Percentiles rank a stretch among this genome's conserved stretches.
Evolutionary conservation across 495 filamentous ascomycete genomes (phyloP).

Genomic region (Lasiosphaeriaceae sp.): DNA sequence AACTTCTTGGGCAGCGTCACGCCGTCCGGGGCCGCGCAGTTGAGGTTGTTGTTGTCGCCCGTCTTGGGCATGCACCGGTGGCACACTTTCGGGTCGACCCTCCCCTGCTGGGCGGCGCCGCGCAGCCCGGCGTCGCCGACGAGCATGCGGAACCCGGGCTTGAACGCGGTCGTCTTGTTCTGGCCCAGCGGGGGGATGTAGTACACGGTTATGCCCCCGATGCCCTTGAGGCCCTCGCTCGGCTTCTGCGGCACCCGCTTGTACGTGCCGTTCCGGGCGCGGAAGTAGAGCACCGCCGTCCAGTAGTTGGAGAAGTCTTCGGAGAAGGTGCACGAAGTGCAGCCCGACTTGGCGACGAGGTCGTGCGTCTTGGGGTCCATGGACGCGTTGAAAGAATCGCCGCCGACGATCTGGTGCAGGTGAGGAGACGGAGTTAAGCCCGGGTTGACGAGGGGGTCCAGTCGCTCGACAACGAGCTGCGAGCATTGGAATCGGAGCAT

Average conservation of each 20-base stretch:
- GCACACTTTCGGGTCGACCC: constrained; percentile 27
- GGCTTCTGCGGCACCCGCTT: constrained; percentile 14
- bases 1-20: constrained; percentile 21
- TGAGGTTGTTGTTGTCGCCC: constrained; percentile 10
- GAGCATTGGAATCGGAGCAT: constrained; percentile 32
- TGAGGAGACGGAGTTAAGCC: constrained; percentile 40
- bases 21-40: constrained; percentile 20
- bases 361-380: constrained; percentile 45
- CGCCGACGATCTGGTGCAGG: constrained; percentile 64
- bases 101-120: not conserved
- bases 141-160: constrained; percentile 41
- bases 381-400: constrained; percentile 59
- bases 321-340: constrained; percentile 34
- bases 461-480: constrained; percentile 42
- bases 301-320: constrained; percentile 45
- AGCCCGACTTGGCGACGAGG: constrained; percentile 29
- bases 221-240: constrained; percentile 33
- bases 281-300: constrained; percentile 29
- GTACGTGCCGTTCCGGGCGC: not conserved
- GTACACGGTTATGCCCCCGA: constrained; percentile 40
- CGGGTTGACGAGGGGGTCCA: constrained; percentile 49
- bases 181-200: constrained; percentile 39
- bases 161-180: constrained; percentile 36
- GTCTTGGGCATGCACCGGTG: constrained; percentile 26
- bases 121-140: constrained; percentile 17